Conservation (phyloP, 371 early-diverging fungal species). For the Mucor saturninus region DNA sequence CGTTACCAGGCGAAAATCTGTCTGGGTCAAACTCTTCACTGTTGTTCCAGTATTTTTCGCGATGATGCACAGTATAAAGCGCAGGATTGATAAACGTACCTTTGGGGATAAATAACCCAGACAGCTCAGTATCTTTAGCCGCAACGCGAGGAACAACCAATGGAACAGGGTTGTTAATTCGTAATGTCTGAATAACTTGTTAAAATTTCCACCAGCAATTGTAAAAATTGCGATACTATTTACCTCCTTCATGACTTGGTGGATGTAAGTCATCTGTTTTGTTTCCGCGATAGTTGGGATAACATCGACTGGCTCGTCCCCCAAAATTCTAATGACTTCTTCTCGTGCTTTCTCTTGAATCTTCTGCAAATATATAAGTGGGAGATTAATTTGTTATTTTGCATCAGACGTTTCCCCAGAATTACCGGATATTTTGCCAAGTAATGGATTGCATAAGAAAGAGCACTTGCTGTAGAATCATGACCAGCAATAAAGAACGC, state of each 20-base stretch:
- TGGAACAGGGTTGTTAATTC: conserved; percentile 16
- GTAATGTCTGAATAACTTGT: conserved; percentile 2
- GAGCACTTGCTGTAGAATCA: conserved; percentile 39
- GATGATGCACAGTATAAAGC: conserved; percentile 45
- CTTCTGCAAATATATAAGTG: conserved; percentile 15
- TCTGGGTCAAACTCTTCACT: conserved; percentile 21
- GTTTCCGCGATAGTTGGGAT: conserved; percentile 43
- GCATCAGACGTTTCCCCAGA: neutral
- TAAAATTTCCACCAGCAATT: too few species aligned
- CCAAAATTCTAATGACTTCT: conserved; percentile 16
- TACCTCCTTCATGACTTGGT: conserved; percentile 42
- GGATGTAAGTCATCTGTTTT: conserved; percentile 44
- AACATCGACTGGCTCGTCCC: conserved; percentile 15
- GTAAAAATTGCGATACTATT: neutral
- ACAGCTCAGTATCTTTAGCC: conserved; percentile 43
- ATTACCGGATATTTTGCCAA: conserved; percentile 35
- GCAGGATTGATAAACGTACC: conserved; percentile 44
- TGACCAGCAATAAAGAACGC: conserved; percentile 40
- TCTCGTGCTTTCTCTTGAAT: conserved; percentile 26
- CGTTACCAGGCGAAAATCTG: conserved; percentile 5
- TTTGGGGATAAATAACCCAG: conserved; percentile 50
- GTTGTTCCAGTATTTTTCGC: conserved; percentile 33
- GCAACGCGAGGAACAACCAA: conserved; percentile 20
- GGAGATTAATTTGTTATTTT: conserved; percentile 14
- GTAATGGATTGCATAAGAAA: conserved; percentile 34